A percentile compares a stretch with the other conserved stretches of the same genome.
Evolutionary conservation across 192 early-diverging fungal species (phyloP).

Genomic region (Chytriomyces confervae): DNA sequence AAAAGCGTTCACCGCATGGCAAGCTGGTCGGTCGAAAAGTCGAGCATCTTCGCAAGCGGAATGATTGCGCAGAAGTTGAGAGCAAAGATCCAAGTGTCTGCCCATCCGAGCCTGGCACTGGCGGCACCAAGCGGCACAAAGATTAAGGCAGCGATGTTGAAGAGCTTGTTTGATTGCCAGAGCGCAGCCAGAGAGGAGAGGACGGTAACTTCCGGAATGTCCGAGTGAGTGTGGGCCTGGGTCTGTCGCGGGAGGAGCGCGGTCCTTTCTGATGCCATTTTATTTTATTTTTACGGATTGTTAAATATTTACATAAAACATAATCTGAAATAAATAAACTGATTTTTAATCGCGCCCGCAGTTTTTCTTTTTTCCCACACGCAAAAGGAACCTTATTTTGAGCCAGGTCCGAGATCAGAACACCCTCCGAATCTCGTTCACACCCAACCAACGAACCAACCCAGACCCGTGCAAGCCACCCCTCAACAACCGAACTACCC

Average conservation of each 20-base stretch:
- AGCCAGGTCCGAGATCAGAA: too few relatives aligned
- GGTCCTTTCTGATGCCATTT: neutral
- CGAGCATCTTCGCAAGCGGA: conserved; percentile 87
- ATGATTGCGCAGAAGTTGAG: conserved; percentile 90
- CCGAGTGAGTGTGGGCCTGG: neutral
- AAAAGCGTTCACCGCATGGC: neutral
- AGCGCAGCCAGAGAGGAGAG: conserved; percentile 31
- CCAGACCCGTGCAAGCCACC: too few relatives aligned
- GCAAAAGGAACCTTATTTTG: too few relatives aligned
- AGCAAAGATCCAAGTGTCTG: conserved; percentile 69
- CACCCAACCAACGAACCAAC: too few relatives aligned
- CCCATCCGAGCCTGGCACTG: conserved; percentile 68
- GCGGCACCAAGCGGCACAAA: conserved; percentile 83
- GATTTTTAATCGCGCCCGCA: too few relatives aligned
- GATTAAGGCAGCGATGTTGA: conserved; percentile 68
- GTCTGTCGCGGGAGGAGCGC: neutral
- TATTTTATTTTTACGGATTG: neutral
- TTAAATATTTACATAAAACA: neutral
- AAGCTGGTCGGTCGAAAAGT: conserved; percentile 84
- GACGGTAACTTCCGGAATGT: conserved; percentile 18
- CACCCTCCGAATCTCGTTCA: too few relatives aligned
- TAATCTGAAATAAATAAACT: too few relatives aligned
- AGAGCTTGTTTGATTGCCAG: conserved; percentile 20
- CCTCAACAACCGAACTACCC: neutral
- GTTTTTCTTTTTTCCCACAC: too few relatives aligned